phyloP scores from a whole-genome alignment of 306 rosid species.

The Purshia tridentata region DNA sequence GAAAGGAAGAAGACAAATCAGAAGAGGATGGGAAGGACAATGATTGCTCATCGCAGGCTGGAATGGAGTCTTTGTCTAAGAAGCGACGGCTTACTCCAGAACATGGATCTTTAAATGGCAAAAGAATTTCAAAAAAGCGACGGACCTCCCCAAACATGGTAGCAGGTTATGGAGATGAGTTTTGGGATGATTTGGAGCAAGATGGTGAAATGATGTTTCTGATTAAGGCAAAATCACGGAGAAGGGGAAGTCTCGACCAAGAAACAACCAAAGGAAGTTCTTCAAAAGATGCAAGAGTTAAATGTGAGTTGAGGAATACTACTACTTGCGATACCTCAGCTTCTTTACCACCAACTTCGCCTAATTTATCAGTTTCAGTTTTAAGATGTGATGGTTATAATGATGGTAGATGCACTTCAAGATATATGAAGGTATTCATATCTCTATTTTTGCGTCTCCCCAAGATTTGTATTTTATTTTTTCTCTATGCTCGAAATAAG shows the following conservation, averaged over 20 bases:
- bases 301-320: slow-evolving; percentile 7
- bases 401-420: slow-evolving; percentile 6
- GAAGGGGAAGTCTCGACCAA: slow-evolving; percentile 26
- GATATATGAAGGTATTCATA: slow-evolving; percentile 20
- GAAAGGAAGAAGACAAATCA: slow-evolving; percentile 16
- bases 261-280: slow-evolving; percentile 4
- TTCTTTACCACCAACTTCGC: slow-evolving; percentile 19
- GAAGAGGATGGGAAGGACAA: slow-evolving; percentile 22
- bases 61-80: slow-evolving; percentile 17
- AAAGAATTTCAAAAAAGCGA: slow-evolving; percentile 27
- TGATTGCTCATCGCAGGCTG: slow-evolving; percentile 5
- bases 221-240: slow-evolving; percentile 37
- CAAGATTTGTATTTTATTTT: slow-evolving; percentile 9
- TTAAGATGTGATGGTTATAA: background rate
- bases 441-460: slow-evolving; percentile 20
- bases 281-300: slow-evolving; percentile 19
- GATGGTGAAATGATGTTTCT: slow-evolving; percentile 31
- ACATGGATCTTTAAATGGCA: background rate
- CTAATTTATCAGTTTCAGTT: slow-evolving; percentile 17
- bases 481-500: background rate
- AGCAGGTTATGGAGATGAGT: slow-evolving; percentile 2
- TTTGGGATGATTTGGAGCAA: slow-evolving; percentile 15
- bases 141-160: slow-evolving; percentile 18
- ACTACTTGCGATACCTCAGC: slow-evolving; percentile 13
- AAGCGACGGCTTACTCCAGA: slow-evolving; percentile 18